Percentiles rank a stretch among this genome's conserved stretches.
These are phyloP conservation scores for Galeopsis tetrahit DNA, from an alignment of 257 asterid genomes.

Conservation along the genomic window DNA sequence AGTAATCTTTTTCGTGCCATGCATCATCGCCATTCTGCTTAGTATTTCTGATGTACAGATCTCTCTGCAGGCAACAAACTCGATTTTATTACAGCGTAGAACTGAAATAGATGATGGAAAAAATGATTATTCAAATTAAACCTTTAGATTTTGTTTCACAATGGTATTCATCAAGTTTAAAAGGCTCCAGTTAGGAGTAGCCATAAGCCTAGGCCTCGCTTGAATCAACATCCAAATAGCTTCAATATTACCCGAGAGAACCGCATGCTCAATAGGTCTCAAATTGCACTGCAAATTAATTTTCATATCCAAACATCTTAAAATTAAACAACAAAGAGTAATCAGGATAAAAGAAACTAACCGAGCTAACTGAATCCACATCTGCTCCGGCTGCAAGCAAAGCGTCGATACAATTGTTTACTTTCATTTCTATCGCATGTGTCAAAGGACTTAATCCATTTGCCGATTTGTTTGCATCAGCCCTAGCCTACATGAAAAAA, in stretches of 20 bases:
- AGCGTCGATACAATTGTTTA: not conserved
- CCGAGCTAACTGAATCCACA: too few species aligned
- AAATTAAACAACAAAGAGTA: too few species aligned
- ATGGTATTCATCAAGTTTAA: not conserved
- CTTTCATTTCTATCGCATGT: not conserved
- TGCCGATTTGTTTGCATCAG: not conserved
- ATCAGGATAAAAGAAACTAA: too few species aligned
- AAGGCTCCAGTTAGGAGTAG: not conserved
- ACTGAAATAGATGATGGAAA: too few species aligned
- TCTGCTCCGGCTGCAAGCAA: not conserved
- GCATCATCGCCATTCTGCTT: not conserved
- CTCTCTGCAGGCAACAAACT: not conserved
- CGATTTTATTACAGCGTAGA: too few species aligned
- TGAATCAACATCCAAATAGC: too few species aligned
- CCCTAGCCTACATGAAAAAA: not conserved
- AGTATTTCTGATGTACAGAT: not conserved
- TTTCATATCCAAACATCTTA: too few species aligned
- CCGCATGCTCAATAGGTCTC: not conserved
- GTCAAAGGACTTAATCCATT: not conserved
- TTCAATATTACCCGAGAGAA: not conserved
- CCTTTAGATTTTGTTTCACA: not conserved
- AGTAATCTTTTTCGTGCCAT: not conserved
- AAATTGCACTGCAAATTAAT: not conserved
- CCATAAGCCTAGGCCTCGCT: not conserved
- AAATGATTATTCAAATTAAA: not conserved